Evolutionary conservation across 768 basidiomycete species (phyloP), one percentile per base, ranked within the genome.

Genomic region (Lactifluus pinguis): DNA sequence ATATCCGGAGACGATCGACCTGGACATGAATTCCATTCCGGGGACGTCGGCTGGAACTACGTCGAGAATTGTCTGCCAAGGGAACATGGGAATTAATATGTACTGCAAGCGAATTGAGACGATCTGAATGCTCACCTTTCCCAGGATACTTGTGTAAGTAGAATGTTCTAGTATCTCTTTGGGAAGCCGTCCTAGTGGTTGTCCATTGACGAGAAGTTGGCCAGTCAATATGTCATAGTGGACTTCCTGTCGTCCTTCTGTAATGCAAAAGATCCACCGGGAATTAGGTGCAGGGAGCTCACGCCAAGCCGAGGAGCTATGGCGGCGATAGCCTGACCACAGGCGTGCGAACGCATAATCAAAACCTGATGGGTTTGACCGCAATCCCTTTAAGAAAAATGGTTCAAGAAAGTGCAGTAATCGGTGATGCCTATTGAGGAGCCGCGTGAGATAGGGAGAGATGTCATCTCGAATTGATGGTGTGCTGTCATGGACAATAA

Each of bases 21-120:
- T 53, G n/a, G 53, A 49, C 29, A 48, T 38, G 41, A 48, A 55
- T 4, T 55, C 59, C 53, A 60, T 50, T 8, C 53, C 59, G 10
- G 45, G 41, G 19, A 11, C 7, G n/a, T 42, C 48, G 11, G 53
- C 59, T 14, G n/a, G 36, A 51, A 36, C 7, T 32, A 60, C 38
- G 11, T 49, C 34, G 14, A 48, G 53, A 21, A 55, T 19, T 7
- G 29, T 49, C 44, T 55, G 30, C 2, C 32, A 54, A 6, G 47
- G 2, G 32, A 34, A 4, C 7, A 17, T 34, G 15, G 6, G 9
- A 56, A 29, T 14, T 38, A 29, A 6, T 4, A 34, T 21, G 15
- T 8, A 45, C 7, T 21, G 14, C n/a, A 45, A 9, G 32, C 32
- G 32, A 34, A 9, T 34, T 45, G 7, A 19, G 9, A 45, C n/a